Evolutionary conservation across 148 eudicot species (phyloP).

Genomic region (Cornus controversa): DNA sequence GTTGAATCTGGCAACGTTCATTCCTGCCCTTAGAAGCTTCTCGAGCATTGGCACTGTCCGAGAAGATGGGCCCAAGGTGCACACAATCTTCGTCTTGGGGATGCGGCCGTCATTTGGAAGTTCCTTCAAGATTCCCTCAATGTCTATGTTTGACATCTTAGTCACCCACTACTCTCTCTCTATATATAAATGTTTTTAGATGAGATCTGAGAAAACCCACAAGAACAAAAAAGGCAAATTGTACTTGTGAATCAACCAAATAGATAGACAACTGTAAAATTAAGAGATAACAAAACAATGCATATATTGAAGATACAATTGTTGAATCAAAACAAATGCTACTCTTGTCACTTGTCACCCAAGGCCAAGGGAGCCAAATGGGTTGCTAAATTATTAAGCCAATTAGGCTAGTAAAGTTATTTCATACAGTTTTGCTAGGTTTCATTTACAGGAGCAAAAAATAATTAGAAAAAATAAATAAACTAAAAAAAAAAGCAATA

Average conservation of each 20-base stretch:
- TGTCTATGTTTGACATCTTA: slow-evolving; percentile 66
- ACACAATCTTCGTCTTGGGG: slow-evolving; percentile 69
- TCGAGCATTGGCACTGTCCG: slow-evolving; percentile 56
- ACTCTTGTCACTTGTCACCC: not conserved
- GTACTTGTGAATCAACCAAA: not conserved
- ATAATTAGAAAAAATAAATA: too few species aligned
- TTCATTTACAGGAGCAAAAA: too few species aligned
- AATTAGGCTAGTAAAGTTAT: too few species aligned
- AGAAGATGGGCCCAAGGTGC: slow-evolving; percentile 69
- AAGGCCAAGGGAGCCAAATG: not conserved
- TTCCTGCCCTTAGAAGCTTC: slow-evolving; percentile 63
- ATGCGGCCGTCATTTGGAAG: slow-evolving; percentile 52
- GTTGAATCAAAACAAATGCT: not conserved
- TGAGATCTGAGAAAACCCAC: not conserved
- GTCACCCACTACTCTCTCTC: not conserved
- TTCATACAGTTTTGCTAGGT: too few species aligned
- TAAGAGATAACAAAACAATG: not conserved
- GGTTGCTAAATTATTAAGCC: not conserved
- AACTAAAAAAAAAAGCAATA: too few species aligned
- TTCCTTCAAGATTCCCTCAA: slow-evolving; percentile 68
- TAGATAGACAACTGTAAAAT: not conserved
- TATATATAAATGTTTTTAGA: not conserved
- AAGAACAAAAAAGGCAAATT: not conserved
- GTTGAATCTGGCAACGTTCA: slow-evolving; percentile 70
- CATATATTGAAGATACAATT: not conserved